These are phyloP conservation scores for Gelatoporia subvermispora DNA, from an alignment of 768 basidiomycete species.

Conservation along the genomic window DNA sequence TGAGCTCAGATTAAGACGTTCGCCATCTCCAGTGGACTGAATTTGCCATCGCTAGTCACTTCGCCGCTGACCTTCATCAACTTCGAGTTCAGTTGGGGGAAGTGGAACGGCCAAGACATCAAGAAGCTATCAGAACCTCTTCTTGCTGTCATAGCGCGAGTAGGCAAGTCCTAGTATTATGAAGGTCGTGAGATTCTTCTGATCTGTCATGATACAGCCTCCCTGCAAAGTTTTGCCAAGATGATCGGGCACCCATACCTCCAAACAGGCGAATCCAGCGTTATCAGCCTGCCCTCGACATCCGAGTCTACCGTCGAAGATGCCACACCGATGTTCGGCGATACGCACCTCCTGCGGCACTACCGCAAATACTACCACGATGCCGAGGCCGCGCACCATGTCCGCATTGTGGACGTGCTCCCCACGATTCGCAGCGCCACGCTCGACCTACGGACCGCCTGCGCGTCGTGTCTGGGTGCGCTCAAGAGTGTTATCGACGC, in stretches of 20 bases:
- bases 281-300: constrained; percentile 6
- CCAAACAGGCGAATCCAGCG: neutral
- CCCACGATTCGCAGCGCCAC: constrained; percentile 32
- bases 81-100: constrained; percentile 40
- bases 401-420: constrained; percentile 31
- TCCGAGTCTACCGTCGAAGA: neutral
- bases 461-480: constrained; percentile 21
- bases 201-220: constrained; percentile 19
- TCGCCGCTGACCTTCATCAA: constrained; percentile 32
- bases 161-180: constrained; percentile 22
- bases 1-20: no score
- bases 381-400: constrained; percentile 24
- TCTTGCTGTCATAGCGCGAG: constrained; percentile 28
- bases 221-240: constrained; percentile 29
- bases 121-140: constrained; percentile 32
- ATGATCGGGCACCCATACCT: constrained; percentile 16
- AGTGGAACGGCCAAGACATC: constrained; percentile 42
- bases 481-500: constrained; percentile 21
- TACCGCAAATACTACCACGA: constrained; percentile 16
- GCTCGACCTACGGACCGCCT: constrained; percentile 28
- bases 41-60: constrained; percentile 21
- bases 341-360: constrained; percentile 33
- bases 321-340: constrained; percentile 18
- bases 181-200: neutral
- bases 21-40: neutral